Evolutionary conservation across 192 early-diverging fungal genomes (phyloP).

Genomic region (Backusella sp.): DNA sequence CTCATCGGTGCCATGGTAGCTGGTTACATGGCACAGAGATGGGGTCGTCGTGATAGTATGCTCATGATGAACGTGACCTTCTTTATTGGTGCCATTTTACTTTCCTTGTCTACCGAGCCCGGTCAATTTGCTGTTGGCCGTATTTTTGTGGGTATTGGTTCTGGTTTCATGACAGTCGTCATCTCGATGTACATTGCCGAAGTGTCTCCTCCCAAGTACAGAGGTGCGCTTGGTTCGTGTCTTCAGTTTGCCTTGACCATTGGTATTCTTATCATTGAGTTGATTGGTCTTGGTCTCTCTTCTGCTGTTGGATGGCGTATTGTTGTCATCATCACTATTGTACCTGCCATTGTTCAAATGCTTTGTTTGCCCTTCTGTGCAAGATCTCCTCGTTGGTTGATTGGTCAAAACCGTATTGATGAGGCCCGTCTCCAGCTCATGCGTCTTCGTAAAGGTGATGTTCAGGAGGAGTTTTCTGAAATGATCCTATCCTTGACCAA

Average conservation of each 20-base stretch:
- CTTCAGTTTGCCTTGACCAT: slow-evolving; percentile 55
- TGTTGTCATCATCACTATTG: slow-evolving; percentile 46
- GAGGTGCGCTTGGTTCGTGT: slow-evolving; percentile 50
- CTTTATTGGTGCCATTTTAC: slow-evolving; percentile 38
- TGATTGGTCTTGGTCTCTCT: slow-evolving; percentile 38
- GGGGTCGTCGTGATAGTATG: slow-evolving; percentile 61
- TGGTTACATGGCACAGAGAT: slow-evolving; percentile 53
- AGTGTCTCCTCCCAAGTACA: slow-evolving; percentile 39
- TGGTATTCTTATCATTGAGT: slow-evolving; percentile 50
- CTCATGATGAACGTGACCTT: slow-evolving; percentile 47
- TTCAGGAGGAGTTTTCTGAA: slow-evolving; percentile 57
- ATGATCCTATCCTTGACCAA: slow-evolving; percentile 29
- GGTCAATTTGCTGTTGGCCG: slow-evolving; percentile 43
- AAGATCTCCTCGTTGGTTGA: slow-evolving; percentile 67
- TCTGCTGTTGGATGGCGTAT: slow-evolving; percentile 44
- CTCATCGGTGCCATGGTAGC: slow-evolving; percentile 64
- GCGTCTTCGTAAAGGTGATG: slow-evolving; percentile 53
- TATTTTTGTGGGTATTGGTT: slow-evolving; percentile 54
- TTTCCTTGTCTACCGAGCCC: slow-evolving; percentile 29
- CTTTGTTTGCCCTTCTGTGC: slow-evolving; percentile 59
- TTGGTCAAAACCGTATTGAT: slow-evolving; percentile 47
- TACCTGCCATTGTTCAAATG: slow-evolving; percentile 57
- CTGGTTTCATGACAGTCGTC: slow-evolving; percentile 52
- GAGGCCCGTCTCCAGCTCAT: slow-evolving; percentile 60
- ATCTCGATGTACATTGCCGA: slow-evolving; percentile 59